Base-by-base conservation (phyloP, 2,329 filamentous ascomycete genomes). In the Xylogone sp. region DNA sequence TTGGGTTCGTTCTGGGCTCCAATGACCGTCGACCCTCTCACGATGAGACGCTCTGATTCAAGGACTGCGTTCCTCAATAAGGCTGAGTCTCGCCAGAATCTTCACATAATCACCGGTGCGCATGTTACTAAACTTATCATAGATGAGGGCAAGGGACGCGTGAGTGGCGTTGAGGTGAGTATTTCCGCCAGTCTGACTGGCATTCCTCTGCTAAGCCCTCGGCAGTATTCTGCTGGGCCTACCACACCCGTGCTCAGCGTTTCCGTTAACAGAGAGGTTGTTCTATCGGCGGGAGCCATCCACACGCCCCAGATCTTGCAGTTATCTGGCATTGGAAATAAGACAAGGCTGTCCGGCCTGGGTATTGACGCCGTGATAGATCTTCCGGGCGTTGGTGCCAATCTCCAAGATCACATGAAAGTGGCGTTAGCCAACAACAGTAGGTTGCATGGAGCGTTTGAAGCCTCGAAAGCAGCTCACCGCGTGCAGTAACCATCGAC, bases 371-470 rank as follows among this genome's bases (percentile, higher is more conserved):
- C 68, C 0, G 22, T 71, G 0, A 57, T 69, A 20, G 62, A 73
- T 49, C 60, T 70, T 1, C 68, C 71, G 1, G 71, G 69, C 1
- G 72, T 75, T n/a, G 73, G 72, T 16, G 52, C 60, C 19, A 68
- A 68, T 49, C 58, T 63, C 19, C 63, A 67, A 49, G 66, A 68
- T 43, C 66, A 68, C 49, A 53, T 60, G 3, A 34, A 54, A 10
- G 21, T 51, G 21, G 20, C 20, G n/a, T 53, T 48, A 22, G 42
- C 13, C 13, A 50, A 55, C 13, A 49, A 16, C 45, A 52, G 54
- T 49, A 46, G 7, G 13, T 31, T 13, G 7, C 13, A 7, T 31
- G 27, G n/a, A n/a, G n/a, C n/a, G n/a, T n/a, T n/a, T n/a, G n/a
- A n/a, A n/a, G n/a, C n/a, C n/a, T n/a, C n/a, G n/a, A n/a, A n/a